Conservation (phyloP, 2,329 filamentous ascomycete species). For the Pochonia chlamydosporia region DNA sequence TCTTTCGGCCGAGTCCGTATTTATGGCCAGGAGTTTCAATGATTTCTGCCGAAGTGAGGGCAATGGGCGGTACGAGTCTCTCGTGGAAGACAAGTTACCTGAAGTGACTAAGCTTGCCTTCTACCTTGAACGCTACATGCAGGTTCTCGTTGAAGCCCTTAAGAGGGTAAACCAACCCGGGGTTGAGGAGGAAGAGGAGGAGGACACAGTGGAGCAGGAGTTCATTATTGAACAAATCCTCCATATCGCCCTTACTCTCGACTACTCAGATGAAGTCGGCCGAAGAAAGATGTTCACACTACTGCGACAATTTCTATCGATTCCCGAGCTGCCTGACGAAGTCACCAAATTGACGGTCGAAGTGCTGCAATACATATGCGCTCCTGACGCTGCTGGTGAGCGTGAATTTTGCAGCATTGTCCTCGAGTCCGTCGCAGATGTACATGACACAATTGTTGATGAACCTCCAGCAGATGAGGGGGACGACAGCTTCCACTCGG, state of each 20-base stretch:
- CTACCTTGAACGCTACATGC: conserved; percentile 76
- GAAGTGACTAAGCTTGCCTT: conserved; percentile 90
- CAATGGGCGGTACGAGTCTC: conserved; percentile 65
- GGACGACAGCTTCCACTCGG: conserved; percentile 83
- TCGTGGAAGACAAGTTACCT: conserved; percentile 88
- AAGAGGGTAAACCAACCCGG: conserved; percentile 50
- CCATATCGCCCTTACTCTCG: conserved; percentile 83
- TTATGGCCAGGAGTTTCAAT: conserved; percentile 88
- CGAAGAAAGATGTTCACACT: conserved; percentile 93
- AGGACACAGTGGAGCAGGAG: conserved; percentile 83
- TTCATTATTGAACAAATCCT: conserved; percentile 95
- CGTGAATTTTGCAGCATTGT: conserved; percentile 80
- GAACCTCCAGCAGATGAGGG: conserved; percentile 53
- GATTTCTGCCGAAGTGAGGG: conserved; percentile 78
- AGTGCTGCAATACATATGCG: conserved; percentile 76
- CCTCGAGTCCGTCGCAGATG: conserved; percentile 90
- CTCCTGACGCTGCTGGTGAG: conserved; percentile 66
- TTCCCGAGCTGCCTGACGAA: conserved; percentile 84
- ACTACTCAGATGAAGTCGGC: conserved; percentile 97
- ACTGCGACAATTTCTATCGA: conserved; percentile 76
- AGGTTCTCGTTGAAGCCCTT: conserved; percentile 59
- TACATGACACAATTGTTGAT: conserved; percentile 87
- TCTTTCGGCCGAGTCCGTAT: conserved; percentile 77
- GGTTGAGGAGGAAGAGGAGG: conserved; percentile 59
- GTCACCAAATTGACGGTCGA: conserved; percentile 84